Conservation (phyloP, 306 rosid species). For the Rubus parviflorus region DNA sequence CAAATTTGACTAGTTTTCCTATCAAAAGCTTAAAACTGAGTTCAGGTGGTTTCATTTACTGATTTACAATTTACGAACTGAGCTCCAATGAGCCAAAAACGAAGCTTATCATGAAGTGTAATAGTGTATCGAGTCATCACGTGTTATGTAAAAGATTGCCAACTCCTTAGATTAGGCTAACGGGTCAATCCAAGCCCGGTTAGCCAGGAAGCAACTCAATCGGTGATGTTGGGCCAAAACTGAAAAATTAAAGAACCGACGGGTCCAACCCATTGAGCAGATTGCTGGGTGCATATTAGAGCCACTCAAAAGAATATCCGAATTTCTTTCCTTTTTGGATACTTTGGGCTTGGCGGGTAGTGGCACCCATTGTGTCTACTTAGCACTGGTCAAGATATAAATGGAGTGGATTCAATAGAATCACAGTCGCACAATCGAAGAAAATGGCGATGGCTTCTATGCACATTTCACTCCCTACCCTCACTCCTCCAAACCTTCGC, state of each 20-base stretch:
- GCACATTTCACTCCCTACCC: slow-evolving; percentile 46
- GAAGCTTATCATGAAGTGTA: too few relatives aligned
- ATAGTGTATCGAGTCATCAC: too few relatives aligned
- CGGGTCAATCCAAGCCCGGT: too few relatives aligned
- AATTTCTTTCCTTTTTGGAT: background rate
- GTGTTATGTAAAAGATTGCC: too few relatives aligned
- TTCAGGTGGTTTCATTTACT: too few relatives aligned
- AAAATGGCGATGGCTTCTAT: slow-evolving; percentile 52
- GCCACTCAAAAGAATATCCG: background rate
- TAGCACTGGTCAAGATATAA: background rate
- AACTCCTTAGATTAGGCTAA: too few relatives aligned
- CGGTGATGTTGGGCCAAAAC: background rate
- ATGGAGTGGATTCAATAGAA: background rate
- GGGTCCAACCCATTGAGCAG: background rate
- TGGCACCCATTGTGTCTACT: background rate
- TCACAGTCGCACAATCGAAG: background rate
- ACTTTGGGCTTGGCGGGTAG: slow-evolving; percentile 7
- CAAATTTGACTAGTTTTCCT: too few relatives aligned
- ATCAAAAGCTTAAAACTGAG: too few relatives aligned
- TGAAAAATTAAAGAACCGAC: background rate
- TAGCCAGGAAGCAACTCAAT: too few relatives aligned
- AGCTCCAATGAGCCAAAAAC: too few relatives aligned
- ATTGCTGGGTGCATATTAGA: background rate
- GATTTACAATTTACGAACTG: too few relatives aligned
- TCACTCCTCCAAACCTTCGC: slow-evolving; percentile 39